A percentile compares a stretch with the other conserved stretches of the same genome.
Conservation (phyloP, 2,329 filamentous ascomycete genomes). For the Lachnum nothofagi region DNA sequence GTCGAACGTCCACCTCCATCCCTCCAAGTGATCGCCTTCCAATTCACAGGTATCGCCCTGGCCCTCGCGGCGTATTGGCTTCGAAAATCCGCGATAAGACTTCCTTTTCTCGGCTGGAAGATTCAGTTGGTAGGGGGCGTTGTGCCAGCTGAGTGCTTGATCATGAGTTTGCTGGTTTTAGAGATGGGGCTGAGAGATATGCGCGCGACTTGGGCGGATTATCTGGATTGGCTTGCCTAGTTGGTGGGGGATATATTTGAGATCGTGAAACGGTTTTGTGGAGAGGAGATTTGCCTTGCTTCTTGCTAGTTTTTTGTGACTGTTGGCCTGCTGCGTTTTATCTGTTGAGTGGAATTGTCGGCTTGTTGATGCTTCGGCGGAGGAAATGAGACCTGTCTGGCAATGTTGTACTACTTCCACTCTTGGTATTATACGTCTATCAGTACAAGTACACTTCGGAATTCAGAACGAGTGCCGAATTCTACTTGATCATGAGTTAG, state of each 20-base stretch:
- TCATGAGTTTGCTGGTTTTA: neutral
- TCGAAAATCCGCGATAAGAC: conserved; percentile 20
- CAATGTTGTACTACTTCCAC: too few relatives aligned
- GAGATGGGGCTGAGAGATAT: neutral
- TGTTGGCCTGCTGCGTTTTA: neutral
- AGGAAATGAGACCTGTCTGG: too few relatives aligned
- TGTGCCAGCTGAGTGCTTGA: neutral
- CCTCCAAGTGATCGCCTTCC: neutral
- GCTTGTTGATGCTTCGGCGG: too few relatives aligned
- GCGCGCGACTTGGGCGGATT: neutral
- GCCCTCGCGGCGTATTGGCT: neutral
- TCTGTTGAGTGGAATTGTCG: too few relatives aligned
- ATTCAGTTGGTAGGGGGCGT: neutral
- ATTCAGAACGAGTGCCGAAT: too few relatives aligned
- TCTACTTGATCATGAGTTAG: neutral
- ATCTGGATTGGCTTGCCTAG: neutral
- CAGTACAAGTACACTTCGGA: too few relatives aligned
- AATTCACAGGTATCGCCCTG: neutral
- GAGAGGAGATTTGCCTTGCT: neutral
- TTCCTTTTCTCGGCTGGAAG: neutral
- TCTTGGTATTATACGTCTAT: too few relatives aligned
- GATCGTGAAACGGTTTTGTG: neutral
- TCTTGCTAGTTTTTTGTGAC: neutral
- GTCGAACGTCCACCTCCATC: neutral
- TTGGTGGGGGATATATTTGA: neutral